Base-by-base conservation (phyloP, 148 eudicot species). In the Cornus florida region DNA sequence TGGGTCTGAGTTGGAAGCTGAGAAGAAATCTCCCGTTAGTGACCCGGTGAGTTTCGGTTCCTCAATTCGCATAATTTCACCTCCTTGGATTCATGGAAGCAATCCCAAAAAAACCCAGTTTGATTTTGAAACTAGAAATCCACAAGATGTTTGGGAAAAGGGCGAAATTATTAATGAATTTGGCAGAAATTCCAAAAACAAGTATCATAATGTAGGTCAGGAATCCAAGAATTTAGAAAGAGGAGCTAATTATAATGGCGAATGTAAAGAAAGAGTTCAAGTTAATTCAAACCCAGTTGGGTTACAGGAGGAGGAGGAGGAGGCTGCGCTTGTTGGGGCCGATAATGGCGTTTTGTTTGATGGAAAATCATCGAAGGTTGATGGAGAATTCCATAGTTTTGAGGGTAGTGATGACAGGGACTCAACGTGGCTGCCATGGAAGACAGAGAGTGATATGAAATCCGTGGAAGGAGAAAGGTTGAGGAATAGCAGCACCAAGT, bases 401-500 rank as follows among this genome's bases (percentile, higher is more conserved):
- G 84, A 68, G 80, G 57, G 76, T 74, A 33, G 14, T n/a, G 77
- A 73, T 76, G 82, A 43, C 65, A 78, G 64, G 56, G 72, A 73
- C 69, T 67, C 57, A 20, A 67, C 67, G 72, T 85, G 82, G 70
- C 80, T 89, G 80, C 95, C 97, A 41, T 94, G 98, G 99, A 82
- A 86, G 73, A 35, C 78, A 19, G 80, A 67, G 69, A 70, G 12
- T 1, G 85, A 79, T 57, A 62, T 28, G 23, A 79, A 77, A n/a
- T 71, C 77, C 57, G 76, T 16, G 2, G 74, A 66, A 12, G 85
- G 53, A 43, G 82, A 79, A 41, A 77, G 78, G 32, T 72, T 24
- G 50, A 83, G 73, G 75, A 84, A 77, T 69, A 86, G 89, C 43
- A 91, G 91, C 57, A 83, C 92, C 12, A 84, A 77, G 35, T 46